Evolutionary conservation across 2,329 filamentous ascomycete genomes (phyloP), one percentile per base, ranked within the genome.

Genomic region (Verticillium zaregamsianum): DNA sequence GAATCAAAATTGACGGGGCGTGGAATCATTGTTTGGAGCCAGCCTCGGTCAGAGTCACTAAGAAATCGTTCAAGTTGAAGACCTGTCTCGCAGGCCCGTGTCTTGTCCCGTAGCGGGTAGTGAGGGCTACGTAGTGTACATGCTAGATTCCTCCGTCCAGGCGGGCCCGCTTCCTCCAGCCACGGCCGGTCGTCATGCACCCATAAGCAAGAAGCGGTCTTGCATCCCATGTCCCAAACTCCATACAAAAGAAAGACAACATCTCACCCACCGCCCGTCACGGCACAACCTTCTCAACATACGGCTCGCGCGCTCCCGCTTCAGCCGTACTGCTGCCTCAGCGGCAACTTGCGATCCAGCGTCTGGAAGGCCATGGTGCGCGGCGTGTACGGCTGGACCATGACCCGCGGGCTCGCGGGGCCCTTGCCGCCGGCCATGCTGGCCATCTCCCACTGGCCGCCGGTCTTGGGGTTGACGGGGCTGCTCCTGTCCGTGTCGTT

Each of bases 351-450:
- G 61, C 85, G 75, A 64, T 88, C 84, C 57, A 89, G 76, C 14
- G 83, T 82, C 68, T 90, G 81, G 71, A 91, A 91, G 1, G 88
- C 89, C 71, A 85, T 81, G 17, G 89, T 90, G 66, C 89, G 75
- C 6, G 88, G 88, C 7, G 88, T 90, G 65, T 82, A 90, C 0
- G 85, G 84, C 65, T 55, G 58, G 12, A 78, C 66, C 12, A 69
- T 70, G 5, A 69, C 71, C 33, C 69, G 67, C 32, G 74, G 74
- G 23, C 76, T 76, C 33, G 66, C 66, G 1, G 77, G 75, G 1
- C 69, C 68, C 64, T 71, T 73, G 32, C 23, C 58, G 32, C 58
- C 58, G 2, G 58, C 40, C 68, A 86, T 80, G 64, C 76, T 77
- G 61, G 83, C 80, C 82, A 87, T 83, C 75, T 90, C 87, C 80